phyloP scores from a whole-genome alignment of 2,329 filamentous ascomycete genomes.

The Penicillium sp. region DNA sequence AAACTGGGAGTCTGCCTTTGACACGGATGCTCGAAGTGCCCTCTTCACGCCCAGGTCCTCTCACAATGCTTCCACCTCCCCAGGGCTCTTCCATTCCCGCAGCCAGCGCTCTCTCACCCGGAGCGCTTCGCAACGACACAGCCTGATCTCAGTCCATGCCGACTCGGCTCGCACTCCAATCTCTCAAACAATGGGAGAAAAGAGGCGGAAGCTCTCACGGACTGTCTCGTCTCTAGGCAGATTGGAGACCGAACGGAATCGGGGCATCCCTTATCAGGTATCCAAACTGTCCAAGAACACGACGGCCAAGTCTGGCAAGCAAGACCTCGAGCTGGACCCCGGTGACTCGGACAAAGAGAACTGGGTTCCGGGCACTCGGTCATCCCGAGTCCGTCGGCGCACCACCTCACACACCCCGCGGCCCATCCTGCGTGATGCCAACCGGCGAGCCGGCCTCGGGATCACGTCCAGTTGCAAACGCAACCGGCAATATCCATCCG shows the following conservation, averaged over 20 bases:
- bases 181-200: constrained; percentile 47
- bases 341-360: constrained; percentile 96
- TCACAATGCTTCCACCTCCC: constrained; percentile 65
- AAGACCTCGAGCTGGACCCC: constrained; percentile 51
- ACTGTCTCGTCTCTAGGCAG: constrained; percentile 64
- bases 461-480: constrained; percentile 30
- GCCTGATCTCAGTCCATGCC: constrained; percentile 36
- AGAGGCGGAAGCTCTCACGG: constrained; percentile 64
- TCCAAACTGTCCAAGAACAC: constrained; percentile 29
- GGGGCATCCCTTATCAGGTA: constrained; percentile 31
- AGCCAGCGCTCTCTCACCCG: constrained; percentile 56
- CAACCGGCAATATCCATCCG: constrained; percentile 28
- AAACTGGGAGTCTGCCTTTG: constrained; percentile 89
- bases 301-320: constrained; percentile 32
- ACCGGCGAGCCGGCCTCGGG: constrained; percentile 29
- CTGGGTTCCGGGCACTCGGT: constrained; percentile 61
- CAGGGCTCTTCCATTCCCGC: constrained; percentile 75
- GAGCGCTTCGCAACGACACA: constrained; percentile 59
- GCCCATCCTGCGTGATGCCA: constrained; percentile 50
- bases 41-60: constrained; percentile 79
- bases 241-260: constrained; percentile 54
- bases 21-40: constrained; percentile 75
- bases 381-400: constrained; percentile 42
- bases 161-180: constrained; percentile 54
- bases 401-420: constrained; percentile 34